Conservation (phyloP, 1,284 basidiomycete species). For the Amylostereum areolatum region DNA sequence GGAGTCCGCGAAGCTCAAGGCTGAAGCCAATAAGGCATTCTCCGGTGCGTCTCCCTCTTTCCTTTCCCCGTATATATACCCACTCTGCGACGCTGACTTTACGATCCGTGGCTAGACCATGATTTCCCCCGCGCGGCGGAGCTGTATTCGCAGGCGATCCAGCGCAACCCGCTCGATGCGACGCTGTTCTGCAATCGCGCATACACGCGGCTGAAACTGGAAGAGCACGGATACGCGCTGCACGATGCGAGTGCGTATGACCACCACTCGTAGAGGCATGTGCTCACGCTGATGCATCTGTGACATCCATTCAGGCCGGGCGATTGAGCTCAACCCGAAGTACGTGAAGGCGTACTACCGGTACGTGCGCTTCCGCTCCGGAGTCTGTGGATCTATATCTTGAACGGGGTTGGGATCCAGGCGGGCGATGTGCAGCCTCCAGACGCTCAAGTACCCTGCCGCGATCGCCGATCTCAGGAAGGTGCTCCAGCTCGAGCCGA, state of each 20-base stretch:
- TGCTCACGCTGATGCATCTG: too few species aligned
- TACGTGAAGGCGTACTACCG: constrained; percentile 92
- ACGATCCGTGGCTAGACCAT: constrained; percentile 33
- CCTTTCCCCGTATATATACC: background rate
- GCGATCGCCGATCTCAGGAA: constrained; percentile 87
- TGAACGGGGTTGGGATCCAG: constrained; percentile 31
- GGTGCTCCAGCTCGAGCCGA: constrained; percentile 83
- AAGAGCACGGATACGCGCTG: constrained; percentile 81
- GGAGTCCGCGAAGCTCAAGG: constrained; percentile 69
- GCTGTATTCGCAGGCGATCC: constrained; percentile 75
- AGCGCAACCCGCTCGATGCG: constrained; percentile 71
- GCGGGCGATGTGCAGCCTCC: constrained; percentile 88
- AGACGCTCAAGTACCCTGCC: constrained; percentile 80
- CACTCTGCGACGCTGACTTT: background rate
- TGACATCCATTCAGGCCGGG: constrained; percentile 50
- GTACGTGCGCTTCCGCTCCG: constrained; percentile 29
- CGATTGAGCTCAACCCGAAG: constrained; percentile 83
- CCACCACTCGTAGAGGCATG: too few species aligned
- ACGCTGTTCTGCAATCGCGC: constrained; percentile 80
- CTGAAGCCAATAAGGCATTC: constrained; percentile 84
- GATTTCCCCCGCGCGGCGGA: constrained; percentile 61
- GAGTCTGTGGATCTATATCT: too few species aligned
- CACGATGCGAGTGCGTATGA: constrained; percentile 62
- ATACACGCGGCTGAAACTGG: constrained; percentile 71
- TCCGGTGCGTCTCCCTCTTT: constrained; percentile 39